Evolutionary conservation across 176 grass and related monocot genomes (phyloP), one percentile per base, ranked within the genome.

Genomic region (Cenchrus americanus): DNA sequence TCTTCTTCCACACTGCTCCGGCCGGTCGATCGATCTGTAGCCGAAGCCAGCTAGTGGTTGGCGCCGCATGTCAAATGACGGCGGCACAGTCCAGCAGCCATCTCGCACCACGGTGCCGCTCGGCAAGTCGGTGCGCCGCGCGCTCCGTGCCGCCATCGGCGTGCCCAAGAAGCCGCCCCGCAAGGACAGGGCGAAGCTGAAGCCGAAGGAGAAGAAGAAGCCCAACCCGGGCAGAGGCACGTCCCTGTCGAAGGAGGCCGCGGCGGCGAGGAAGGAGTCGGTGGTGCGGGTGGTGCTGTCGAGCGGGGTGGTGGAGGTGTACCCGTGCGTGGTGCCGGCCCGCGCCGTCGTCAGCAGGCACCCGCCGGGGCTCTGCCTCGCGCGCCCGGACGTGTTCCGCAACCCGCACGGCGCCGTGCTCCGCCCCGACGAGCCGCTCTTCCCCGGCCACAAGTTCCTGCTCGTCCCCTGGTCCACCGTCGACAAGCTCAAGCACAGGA

Each of bases 381-480:
- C 83, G 7, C 79, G 83, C 63, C 88, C 88, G 1, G 88, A 94
- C 44, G 88, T 94, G 2, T 94, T 94, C 86, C 80, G 71, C 5
- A 88, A 85, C 69, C 92, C 92, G 10, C 88, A 86, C 42, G 83
- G 77, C 41, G 89, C 92, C 12, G 30, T 88, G 3, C 57, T 91
- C 1, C 7, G 74, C 5, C 88, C 86, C 0, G 66, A 62, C 8
- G 86, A 91, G 60, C 76, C 69, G 15, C 92, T 94, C 4, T 80
- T 94, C 21, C 92, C 92, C 0, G 92, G 92, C 22, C 88, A 94
- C 51, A 94, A 94, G 76, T 86, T 94, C 32, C 58, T 84, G 10
- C 83, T 94, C 2, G 23, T 94, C 4, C 88, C 92, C 0, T 24
- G 62, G 70, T 22, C 23, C 49, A 94, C 92, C 54, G n/a, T 91